Evolutionary conservation across 2,329 filamentous ascomycete genomes (phyloP).

Genomic region (Endocalyx cinctus): DNA sequence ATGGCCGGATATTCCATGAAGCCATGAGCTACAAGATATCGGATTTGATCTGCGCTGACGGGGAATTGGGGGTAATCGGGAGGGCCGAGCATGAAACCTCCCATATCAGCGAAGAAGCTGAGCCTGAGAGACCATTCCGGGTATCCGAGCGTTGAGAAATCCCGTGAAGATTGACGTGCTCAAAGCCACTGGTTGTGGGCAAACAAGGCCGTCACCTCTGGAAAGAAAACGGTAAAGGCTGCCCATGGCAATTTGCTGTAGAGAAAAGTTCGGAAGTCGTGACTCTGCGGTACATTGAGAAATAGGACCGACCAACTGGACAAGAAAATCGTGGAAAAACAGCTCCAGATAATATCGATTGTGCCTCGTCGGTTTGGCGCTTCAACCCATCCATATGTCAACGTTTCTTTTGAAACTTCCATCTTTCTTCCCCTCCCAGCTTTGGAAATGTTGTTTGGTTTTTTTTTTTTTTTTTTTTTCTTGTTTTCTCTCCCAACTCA

Average conservation of each 20-base stretch:
- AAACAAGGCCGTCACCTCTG: not conserved
- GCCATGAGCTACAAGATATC: not conserved
- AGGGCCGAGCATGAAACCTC: not conserved
- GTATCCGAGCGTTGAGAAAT: not conserved
- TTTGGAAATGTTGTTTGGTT: too few relatives aligned
- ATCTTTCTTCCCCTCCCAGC: too few relatives aligned
- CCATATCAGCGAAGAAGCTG: not conserved
- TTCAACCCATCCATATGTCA: constrained; percentile 2
- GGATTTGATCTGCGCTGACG: not conserved
- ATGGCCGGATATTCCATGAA: not conserved
- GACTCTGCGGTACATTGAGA: not conserved
- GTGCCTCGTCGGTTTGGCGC: not conserved
- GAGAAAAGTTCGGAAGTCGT: not conserved
- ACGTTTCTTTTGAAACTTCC: too few relatives aligned
- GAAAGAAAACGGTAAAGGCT: not conserved
- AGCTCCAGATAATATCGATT: not conserved
- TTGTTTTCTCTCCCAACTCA: too few relatives aligned
- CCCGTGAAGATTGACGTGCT: not conserved
- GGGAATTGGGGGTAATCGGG: not conserved
- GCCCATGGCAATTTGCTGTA: not conserved
- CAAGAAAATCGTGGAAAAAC: not conserved
- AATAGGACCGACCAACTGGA: not conserved
- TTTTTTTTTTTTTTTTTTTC: too few relatives aligned
- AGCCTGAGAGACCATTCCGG: not conserved
- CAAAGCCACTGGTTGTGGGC: not conserved